phyloP scores from a whole-genome alignment of 208 protist species.

The Leptomonas pyrrhocoris region DNA sequence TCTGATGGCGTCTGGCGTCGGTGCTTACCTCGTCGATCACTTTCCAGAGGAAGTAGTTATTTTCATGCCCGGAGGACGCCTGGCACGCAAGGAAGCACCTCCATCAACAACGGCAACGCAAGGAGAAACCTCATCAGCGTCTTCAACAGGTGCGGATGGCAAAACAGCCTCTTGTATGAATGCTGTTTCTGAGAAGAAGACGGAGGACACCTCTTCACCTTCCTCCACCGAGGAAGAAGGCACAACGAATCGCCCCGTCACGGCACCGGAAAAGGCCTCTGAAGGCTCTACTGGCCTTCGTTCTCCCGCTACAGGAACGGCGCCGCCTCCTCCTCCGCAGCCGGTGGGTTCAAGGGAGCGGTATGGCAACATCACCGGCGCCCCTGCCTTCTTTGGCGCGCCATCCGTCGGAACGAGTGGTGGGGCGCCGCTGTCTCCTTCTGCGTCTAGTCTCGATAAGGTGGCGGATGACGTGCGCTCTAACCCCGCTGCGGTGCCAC shows the following conservation, averaged over 20 bases:
- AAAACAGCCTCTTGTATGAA: no score
- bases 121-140: no score
- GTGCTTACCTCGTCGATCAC: constrained; percentile 7
- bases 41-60: constrained; percentile 14
- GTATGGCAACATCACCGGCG: constrained; percentile 1
- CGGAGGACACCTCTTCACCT: no score
- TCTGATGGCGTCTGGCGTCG: not conserved
- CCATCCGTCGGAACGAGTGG: not conserved
- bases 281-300: not conserved
- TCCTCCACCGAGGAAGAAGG: no score
- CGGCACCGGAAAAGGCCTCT: not conserved
- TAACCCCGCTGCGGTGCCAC: not conserved
- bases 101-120: no score
- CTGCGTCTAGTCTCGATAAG: no score
- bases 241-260: no score
- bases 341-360: constrained; percentile 12
- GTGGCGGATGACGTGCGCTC: not conserved
- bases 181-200: no score
- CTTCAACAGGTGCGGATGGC: no score
- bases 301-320: not conserved
- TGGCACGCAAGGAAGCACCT: not conserved
- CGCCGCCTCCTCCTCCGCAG: constrained; percentile 38
- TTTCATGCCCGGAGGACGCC: constrained; percentile 5
- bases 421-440: no score
- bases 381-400: not conserved